A percentile compares a stretch with the other conserved stretches of the same genome.
These are phyloP conservation scores for Isoetes taiwanensis DNA, from an alignment of 75 land plant genomes.

Conservation along the genomic window DNA sequence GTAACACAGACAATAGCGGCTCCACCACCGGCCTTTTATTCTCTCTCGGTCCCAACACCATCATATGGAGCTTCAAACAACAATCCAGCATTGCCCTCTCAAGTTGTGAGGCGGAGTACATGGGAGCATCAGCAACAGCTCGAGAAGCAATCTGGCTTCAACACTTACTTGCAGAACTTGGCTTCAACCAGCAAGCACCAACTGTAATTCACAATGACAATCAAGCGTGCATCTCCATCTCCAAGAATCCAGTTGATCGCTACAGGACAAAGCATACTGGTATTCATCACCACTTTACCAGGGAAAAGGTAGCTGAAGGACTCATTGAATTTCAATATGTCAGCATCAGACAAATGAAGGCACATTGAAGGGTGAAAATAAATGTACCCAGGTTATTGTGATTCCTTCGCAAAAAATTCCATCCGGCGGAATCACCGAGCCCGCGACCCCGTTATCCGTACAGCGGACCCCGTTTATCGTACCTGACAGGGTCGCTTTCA, in stretches of 20 bases:
- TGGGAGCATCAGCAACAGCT: background rate
- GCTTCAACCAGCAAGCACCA: background rate
- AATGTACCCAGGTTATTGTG: too few species aligned
- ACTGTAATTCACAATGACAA: slow-evolving; percentile 9
- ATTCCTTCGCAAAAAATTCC: too few species aligned
- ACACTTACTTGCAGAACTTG: background rate
- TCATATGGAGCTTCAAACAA: slow-evolving; percentile 7
- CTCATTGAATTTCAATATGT: too few species aligned
- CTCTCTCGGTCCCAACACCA: slow-evolving; percentile 6
- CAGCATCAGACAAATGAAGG: too few species aligned
- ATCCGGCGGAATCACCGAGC: too few species aligned
- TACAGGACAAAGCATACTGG: slow-evolving; percentile 3
- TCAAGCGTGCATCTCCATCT: background rate
- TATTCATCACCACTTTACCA: slow-evolving; percentile 4
- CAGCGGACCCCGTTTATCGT: too few species aligned
- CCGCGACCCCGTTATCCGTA: too few species aligned
- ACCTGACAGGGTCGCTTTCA: too few species aligned
- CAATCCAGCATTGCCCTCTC: slow-evolving; percentile 11
- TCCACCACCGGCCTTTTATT: too few species aligned
- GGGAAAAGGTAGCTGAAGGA: slow-evolving; percentile 10
- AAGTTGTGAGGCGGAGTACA: slow-evolving; percentile 10
- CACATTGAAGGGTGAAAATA: too few species aligned
- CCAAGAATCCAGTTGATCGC: slow-evolving; percentile 10
- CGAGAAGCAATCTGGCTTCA: slow-evolving; percentile 17
- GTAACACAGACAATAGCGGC: too few species aligned